Conservation (phyloP, 192 early-diverging fungal genomes). For the Coemansia sp. region DNA sequence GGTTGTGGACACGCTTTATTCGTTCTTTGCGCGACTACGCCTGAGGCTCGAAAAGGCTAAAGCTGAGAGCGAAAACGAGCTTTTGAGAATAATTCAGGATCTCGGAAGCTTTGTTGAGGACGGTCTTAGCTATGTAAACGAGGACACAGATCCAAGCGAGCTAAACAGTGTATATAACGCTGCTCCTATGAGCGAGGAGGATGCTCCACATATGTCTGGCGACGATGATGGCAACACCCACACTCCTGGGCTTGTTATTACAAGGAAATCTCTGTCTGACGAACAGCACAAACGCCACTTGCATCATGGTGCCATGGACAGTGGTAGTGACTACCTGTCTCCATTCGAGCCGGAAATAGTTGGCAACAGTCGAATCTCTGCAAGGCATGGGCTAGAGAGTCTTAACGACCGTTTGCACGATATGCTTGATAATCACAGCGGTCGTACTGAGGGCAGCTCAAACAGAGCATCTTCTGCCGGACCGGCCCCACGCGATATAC, state of each 20-base stretch:
- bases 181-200: neutral
- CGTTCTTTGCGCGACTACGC: slow-evolving; percentile 27
- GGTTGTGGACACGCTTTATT: slow-evolving; percentile 15
- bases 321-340: neutral
- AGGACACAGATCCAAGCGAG: slow-evolving; percentile 16
- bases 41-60: slow-evolving; percentile 31
- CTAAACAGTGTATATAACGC: neutral
- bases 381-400: slow-evolving; percentile 17
- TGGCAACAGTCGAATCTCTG: neutral
- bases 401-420: slow-evolving; percentile 31
- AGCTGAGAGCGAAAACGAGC: slow-evolving; percentile 40
- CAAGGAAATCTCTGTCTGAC: neutral
- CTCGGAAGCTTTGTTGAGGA: slow-evolving; percentile 47
- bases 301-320: neutral
- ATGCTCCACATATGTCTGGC: slow-evolving; percentile 1
- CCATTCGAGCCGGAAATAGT: neutral
- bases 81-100: slow-evolving; percentile 38
- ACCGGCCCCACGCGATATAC: neutral
- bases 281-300: neutral
- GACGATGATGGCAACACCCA: slow-evolving; percentile 12
- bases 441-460: neutral
- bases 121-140: slow-evolving; percentile 46
- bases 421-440: slow-evolving; percentile 17
- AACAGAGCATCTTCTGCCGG: neutral
- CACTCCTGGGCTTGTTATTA: slow-evolving; percentile 14